Conservation (phyloP, 2,329 filamentous ascomycete species). For the Claviceps africana region DNA sequence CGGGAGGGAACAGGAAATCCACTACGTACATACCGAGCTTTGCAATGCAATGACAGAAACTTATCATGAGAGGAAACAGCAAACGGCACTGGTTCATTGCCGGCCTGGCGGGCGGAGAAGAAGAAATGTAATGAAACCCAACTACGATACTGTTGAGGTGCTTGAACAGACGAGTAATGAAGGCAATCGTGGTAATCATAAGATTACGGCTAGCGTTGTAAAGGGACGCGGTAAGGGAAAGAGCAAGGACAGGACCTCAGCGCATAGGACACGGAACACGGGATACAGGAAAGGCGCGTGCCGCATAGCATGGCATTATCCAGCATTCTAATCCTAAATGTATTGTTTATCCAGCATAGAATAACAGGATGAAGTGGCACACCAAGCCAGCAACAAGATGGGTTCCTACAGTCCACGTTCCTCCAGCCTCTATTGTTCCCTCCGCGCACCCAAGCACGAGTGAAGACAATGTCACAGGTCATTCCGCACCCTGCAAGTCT, state of each 20-base stretch:
- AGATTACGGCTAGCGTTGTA: background rate
- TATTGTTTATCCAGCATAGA: background rate
- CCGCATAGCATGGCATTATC: background rate
- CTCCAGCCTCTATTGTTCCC: too few relatives aligned
- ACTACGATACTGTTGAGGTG: background rate
- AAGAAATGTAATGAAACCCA: background rate
- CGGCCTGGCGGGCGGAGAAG: background rate
- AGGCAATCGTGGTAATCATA: background rate
- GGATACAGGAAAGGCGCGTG: background rate
- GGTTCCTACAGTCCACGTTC: too few relatives aligned
- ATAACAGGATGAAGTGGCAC: too few relatives aligned
- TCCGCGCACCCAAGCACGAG: too few relatives aligned
- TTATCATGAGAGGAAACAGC: background rate
- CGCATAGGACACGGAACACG: too few relatives aligned
- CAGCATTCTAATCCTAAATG: background rate
- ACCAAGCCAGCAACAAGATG: too few relatives aligned
- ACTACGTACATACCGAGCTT: conserved; percentile 1
- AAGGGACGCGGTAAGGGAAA: background rate
- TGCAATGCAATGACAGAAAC: background rate
- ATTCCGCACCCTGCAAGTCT: too few relatives aligned
- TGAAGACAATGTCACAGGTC: too few relatives aligned
- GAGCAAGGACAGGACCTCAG: too few relatives aligned
- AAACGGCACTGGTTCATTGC: too few relatives aligned
- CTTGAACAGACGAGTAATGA: background rate
- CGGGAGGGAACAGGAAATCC: background rate